phyloP scores from a whole-genome alignment of 1,284 basidiomycete genomes.

The Pascua sp. region DNA sequence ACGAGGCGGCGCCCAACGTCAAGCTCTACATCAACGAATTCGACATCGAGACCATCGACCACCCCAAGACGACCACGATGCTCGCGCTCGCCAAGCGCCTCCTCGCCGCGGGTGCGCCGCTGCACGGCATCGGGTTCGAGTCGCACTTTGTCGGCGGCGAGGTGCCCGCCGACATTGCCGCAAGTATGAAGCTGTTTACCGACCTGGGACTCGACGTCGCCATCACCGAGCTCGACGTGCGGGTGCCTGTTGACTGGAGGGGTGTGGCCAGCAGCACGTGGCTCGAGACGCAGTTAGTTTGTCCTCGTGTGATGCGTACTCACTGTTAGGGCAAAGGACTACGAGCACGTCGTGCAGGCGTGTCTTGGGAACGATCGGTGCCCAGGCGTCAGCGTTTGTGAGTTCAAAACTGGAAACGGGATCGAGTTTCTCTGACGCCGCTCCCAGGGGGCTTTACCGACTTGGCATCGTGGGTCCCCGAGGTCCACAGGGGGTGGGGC shows the following conservation, averaged over 20 bases:
- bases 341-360: too few species aligned
- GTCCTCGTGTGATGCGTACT: too few species aligned
- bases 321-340: too few species aligned
- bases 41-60: constrained; percentile 37
- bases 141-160: constrained; percentile 35
- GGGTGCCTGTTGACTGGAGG: constrained; percentile 21
- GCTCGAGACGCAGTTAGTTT: too few species aligned
- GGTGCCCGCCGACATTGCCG: constrained; percentile 23
- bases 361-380: too few species aligned
- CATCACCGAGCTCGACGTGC: constrained; percentile 40
- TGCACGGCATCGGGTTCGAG: constrained; percentile 37
- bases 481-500: too few species aligned
- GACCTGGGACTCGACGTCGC: constrained; percentile 38
- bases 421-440: too few species aligned
- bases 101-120: constrained; percentile 22
- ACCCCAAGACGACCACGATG: constrained; percentile 26
- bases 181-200: constrained; percentile 32
- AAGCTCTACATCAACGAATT: constrained; percentile 42
- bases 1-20: constrained; percentile 36
- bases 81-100: constrained; percentile 24
- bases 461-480: too few species aligned
- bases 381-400: too few species aligned
- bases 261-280: too few species aligned
- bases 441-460: too few species aligned
- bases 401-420: too few species aligned